Percentiles rank a stretch among this genome's conserved stretches.
Evolutionary conservation across 2,329 filamentous ascomycete species (phyloP).

Genomic region (Magnaporthiopsis rhizophila): DNA sequence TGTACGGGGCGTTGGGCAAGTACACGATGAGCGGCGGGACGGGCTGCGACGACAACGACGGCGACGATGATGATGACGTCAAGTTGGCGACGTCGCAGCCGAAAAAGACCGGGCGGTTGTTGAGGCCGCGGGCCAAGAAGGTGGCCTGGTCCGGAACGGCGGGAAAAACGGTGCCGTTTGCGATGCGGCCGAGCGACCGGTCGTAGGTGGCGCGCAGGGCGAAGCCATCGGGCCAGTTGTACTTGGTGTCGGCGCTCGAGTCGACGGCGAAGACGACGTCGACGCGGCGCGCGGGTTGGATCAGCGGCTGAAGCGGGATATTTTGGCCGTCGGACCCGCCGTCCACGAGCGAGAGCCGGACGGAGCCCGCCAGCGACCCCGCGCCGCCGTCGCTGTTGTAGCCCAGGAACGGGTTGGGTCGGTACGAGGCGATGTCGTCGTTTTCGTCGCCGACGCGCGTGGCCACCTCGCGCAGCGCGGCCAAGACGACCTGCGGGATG

Average conservation of each 20-base stretch:
- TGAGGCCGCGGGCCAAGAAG: conserved; percentile 50
- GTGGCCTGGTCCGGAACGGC: conserved; percentile 45
- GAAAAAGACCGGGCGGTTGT: conserved; percentile 54
- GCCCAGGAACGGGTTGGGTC: conserved; percentile 51
- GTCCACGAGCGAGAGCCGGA: conserved; percentile 38
- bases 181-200: conserved; percentile 38
- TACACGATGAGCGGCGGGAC: conserved; percentile 43
- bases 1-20: conserved; percentile 78
- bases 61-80: not conserved
- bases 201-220: conserved; percentile 50
- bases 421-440: conserved; percentile 43
- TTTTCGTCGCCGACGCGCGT: conserved; percentile 41
- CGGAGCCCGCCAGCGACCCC: conserved; percentile 26
- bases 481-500: conserved; percentile 38
- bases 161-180: conserved; percentile 50
- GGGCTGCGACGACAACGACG: conserved; percentile 9
- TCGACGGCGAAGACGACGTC: conserved; percentile 60
- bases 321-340: conserved; percentile 42
- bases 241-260: conserved; percentile 52
- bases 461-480: conserved; percentile 45
- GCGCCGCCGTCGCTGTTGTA: conserved; percentile 36
- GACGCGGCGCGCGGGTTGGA: conserved; percentile 41
- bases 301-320: conserved; percentile 42
- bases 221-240: conserved; percentile 53
- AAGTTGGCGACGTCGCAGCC: conserved; percentile 42